These are phyloP conservation scores for Fraxinus quadrangulata DNA, from an alignment of 257 asterid genomes.

Conservation along the genomic window DNA sequence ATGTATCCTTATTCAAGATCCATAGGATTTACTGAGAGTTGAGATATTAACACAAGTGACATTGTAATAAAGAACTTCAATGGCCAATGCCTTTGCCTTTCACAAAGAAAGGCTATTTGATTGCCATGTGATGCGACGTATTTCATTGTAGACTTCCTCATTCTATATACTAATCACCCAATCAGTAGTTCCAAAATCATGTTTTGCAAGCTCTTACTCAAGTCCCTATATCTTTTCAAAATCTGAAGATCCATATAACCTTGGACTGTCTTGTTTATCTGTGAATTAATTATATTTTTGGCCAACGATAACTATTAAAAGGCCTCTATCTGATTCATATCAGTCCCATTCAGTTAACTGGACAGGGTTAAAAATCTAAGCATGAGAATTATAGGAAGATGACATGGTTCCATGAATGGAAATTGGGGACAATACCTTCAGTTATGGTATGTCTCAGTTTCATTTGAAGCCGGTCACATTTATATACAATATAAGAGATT, in stretches of 20 bases:
- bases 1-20: not conserved
- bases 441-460: not conserved
- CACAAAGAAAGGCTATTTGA: constrained; percentile 7
- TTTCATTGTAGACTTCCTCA: not conserved
- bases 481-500: constrained; percentile 4
- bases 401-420: not conserved
- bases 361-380: not conserved
- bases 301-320: not conserved
- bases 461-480: not conserved
- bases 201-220: not conserved
- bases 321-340: not conserved
- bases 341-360: constrained; percentile 3
- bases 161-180: not conserved
- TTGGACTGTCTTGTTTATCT: not conserved
- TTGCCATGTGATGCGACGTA: not conserved
- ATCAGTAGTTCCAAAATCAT: constrained; percentile 2
- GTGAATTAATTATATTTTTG: not conserved
- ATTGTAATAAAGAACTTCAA: not conserved
- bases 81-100: not conserved
- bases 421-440: not conserved
- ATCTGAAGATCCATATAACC: not conserved
- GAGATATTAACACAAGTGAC: not conserved
- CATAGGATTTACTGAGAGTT: not conserved
- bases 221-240: not conserved
- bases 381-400: not conserved